These are phyloP conservation scores for Penicillium sp. DNA, from an alignment of 2,329 filamentous ascomycete species.

Conservation along the genomic window DNA sequence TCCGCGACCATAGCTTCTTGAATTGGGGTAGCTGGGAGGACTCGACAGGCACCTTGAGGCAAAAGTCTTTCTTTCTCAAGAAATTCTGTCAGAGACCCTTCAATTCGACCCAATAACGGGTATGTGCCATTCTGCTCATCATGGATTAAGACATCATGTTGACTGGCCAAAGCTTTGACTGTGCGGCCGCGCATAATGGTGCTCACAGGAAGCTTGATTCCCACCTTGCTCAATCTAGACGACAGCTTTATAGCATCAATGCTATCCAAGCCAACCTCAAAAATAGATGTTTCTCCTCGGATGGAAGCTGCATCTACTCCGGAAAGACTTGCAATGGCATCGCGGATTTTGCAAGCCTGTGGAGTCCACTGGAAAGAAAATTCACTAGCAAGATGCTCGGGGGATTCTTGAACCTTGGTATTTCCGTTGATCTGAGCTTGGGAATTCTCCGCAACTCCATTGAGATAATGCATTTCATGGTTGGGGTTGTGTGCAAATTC, in stretches of 20 bases:
- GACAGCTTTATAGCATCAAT: constrained; percentile 87
- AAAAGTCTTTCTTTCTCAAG: constrained; percentile 37
- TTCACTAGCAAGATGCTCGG: background rate
- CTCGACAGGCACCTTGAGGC: constrained; percentile 51
- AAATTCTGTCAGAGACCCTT: constrained; percentile 39
- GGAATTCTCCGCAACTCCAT: constrained; percentile 3
- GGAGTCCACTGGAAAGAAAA: constrained; percentile 59
- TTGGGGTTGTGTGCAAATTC: constrained; percentile 36
- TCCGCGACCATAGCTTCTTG: constrained; percentile 85
- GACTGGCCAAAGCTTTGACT: constrained; percentile 59
- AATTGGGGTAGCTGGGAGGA: constrained; percentile 75
- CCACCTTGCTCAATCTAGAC: constrained; percentile 63
- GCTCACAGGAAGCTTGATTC: constrained; percentile 66
- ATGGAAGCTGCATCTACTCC: constrained; percentile 55
- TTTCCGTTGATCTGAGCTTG: background rate
- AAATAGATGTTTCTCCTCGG: constrained; percentile 62
- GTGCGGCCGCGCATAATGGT: constrained; percentile 72
- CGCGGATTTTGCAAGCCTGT: constrained; percentile 54
- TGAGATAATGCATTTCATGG: constrained; percentile 14
- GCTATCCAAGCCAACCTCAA: constrained; percentile 85
- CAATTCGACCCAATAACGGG: constrained; percentile 15
- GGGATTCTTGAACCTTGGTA: background rate
- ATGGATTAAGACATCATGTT: constrained; percentile 17
- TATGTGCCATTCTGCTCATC: constrained; percentile 24
- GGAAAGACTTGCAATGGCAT: constrained; percentile 64